phyloP scores from a whole-genome alignment of 768 basidiomycete genomes.

The Phlebiopsis flavidoalba region DNA sequence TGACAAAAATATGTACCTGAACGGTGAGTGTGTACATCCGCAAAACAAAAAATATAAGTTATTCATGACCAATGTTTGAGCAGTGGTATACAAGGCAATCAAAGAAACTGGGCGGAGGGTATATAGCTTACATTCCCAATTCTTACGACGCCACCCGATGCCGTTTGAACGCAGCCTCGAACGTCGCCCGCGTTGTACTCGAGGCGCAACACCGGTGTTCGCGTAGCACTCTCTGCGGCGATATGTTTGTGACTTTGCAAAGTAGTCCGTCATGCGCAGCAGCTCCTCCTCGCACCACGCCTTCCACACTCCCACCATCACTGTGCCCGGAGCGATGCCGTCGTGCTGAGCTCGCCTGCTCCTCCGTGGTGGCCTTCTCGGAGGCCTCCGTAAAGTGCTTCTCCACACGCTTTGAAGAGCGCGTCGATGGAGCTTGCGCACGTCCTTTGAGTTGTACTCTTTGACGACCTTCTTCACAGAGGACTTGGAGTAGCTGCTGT shows the following conservation, averaged over 20 bases:
- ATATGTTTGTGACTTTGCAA: conserved; percentile 53
- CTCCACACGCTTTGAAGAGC: conserved; percentile 85
- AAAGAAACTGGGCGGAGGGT: background rate
- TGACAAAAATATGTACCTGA: background rate
- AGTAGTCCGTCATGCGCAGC: conserved; percentile 64
- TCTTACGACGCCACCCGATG: conserved; percentile 37
- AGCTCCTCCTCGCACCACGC: conserved; percentile 82
- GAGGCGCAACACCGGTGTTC: conserved; percentile 61
- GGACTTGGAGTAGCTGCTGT: conserved; percentile 68
- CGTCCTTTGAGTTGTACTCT: conserved; percentile 83
- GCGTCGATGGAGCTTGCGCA: conserved; percentile 85
- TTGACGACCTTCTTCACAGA: conserved; percentile 81
- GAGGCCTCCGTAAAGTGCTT: conserved; percentile 91
- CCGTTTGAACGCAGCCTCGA: conserved; percentile 70
- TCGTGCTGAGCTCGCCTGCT: conserved; percentile 44
- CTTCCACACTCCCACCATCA: conserved; percentile 84
- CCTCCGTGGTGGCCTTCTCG: conserved; percentile 53
- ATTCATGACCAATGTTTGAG: background rate
- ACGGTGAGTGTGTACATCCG: background rate
- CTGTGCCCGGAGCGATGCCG: conserved; percentile 52
- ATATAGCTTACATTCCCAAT: background rate
- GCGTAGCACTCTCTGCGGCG: conserved; percentile 64
- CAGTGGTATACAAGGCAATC: background rate
- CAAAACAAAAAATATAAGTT: background rate
- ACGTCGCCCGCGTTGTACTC: conserved; percentile 77